A percentile compares a stretch with the other conserved stretches of the same genome.
Evolutionary conservation across 306 rosid genomes (phyloP).

Genomic region (Geum urbanum): DNA sequence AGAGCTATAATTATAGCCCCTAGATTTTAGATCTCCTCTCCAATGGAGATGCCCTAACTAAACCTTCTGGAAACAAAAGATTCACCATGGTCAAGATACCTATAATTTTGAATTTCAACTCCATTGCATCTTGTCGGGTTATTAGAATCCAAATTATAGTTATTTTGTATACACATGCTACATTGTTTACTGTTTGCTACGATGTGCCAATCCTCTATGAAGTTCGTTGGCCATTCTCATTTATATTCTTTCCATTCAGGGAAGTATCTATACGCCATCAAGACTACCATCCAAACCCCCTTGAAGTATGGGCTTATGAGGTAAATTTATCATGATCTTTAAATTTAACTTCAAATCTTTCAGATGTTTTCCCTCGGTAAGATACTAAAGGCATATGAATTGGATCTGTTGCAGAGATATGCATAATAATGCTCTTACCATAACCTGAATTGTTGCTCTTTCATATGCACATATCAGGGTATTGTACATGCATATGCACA

Average conservation of each 20-base stretch:
- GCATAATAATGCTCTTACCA: conserved; percentile 15
- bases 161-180: neutral
- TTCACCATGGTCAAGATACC: too few species aligned
- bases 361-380: neutral
- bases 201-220: neutral
- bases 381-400: neutral
- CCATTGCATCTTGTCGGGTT: too few species aligned
- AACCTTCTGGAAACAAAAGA: too few species aligned
- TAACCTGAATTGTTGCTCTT: neutral
- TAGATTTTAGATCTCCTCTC: too few species aligned
- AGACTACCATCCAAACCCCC: conserved; percentile 78
- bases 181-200: neutral
- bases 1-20: too few species aligned
- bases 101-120: too few species aligned
- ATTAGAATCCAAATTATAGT: too few species aligned
- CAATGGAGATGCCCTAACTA: too few species aligned
- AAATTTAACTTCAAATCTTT: neutral
- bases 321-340: conserved; percentile 32
- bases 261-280: conserved; percentile 64
- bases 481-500: neutral
- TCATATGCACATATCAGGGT: too few species aligned
- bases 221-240: neutral
- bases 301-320: conserved; percentile 95
- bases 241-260: conserved; percentile 41
- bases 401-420: neutral